Evolutionary conservation across 768 basidiomycete genomes (phyloP).

Genomic region (Xerocomus brunneocitrinus): DNA sequence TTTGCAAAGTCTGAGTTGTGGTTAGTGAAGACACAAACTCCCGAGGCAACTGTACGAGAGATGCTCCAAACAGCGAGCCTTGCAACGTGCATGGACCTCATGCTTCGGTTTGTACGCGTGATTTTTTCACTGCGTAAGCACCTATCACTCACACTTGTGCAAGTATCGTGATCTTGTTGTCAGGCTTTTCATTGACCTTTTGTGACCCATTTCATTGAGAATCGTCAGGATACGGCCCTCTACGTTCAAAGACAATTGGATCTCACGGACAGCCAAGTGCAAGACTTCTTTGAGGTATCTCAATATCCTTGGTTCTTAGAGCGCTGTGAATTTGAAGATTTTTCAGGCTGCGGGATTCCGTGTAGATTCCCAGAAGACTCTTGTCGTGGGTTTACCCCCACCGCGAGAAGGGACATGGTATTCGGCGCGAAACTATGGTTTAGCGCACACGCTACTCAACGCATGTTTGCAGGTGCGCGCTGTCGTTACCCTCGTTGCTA

Average conservation of each 20-base stretch:
- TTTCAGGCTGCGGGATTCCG: conserved; percentile 38
- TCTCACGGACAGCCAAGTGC: conserved; percentile 36
- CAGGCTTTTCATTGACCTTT: background rate
- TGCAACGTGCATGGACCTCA: conserved; percentile 33
- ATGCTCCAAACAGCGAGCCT: conserved; percentile 34
- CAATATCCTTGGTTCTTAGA: background rate
- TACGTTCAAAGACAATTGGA: conserved; percentile 42
- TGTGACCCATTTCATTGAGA: background rate
- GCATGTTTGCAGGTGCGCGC: conserved; percentile 34
- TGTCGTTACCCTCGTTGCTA: background rate
- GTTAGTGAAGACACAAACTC: conserved; percentile 40
- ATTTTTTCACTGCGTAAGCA: background rate
- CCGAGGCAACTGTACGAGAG: conserved; percentile 37
- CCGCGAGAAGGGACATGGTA: conserved; percentile 32
- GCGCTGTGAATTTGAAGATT: background rate
- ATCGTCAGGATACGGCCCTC: conserved; percentile 37
- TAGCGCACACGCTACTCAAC: conserved; percentile 38
- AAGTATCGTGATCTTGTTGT: conserved; percentile 43
- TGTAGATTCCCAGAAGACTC: conserved; percentile 36
- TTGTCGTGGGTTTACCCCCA: conserved; percentile 43
- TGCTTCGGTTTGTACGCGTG: conserved; percentile 33
- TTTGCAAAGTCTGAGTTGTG: background rate
- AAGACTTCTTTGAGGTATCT: conserved; percentile 45
- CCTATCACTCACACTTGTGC: background rate
- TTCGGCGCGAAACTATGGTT: conserved; percentile 39